Evolutionary conservation across 2,329 filamentous ascomycete species (phyloP).

Genomic region (Aspergillus terreus): DNA sequence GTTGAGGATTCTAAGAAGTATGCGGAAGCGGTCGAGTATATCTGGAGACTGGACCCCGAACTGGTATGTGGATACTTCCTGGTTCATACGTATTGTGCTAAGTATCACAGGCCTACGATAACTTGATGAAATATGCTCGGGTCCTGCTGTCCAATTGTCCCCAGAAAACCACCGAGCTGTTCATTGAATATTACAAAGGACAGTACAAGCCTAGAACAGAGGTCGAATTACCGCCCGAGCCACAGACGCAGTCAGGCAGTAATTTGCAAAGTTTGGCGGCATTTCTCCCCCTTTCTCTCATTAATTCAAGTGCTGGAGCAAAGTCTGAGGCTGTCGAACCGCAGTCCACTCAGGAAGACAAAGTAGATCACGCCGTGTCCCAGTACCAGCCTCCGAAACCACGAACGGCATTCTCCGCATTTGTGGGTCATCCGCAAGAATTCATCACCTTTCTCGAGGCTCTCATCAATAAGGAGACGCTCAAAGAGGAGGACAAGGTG

Average conservation of each 20-base stretch:
- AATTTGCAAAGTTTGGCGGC: conserved; percentile 84
- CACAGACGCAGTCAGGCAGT: conserved; percentile 55
- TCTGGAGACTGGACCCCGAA: conserved; percentile 79
- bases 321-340: conserved; percentile 25
- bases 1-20: conserved; percentile 95
- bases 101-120: conserved; percentile 67
- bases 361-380: conserved; percentile 37
- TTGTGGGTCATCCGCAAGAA: conserved; percentile 87
- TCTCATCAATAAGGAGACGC: conserved; percentile 66
- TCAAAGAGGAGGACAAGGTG: conserved; percentile 71
- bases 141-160: conserved; percentile 86
- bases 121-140: conserved; percentile 91
- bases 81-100: conserved; percentile 21
- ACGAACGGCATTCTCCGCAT: conserved; percentile 87
- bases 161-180: conserved; percentile 75
- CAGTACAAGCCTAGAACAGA: conserved; percentile 68
- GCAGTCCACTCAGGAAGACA: conserved; percentile 21
- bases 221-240: conserved; percentile 51
- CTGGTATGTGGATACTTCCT: conserved; percentile 51
- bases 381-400: conserved; percentile 79
- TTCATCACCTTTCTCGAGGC: conserved; percentile 93
- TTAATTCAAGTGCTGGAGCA: conserved; percentile 59
- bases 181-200: conserved; percentile 93
- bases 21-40: conserved; percentile 81
- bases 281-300: conserved; percentile 79